Conservation (phyloP, 257 asterid genomes). For the Salvia miltiorrhiza region DNA sequence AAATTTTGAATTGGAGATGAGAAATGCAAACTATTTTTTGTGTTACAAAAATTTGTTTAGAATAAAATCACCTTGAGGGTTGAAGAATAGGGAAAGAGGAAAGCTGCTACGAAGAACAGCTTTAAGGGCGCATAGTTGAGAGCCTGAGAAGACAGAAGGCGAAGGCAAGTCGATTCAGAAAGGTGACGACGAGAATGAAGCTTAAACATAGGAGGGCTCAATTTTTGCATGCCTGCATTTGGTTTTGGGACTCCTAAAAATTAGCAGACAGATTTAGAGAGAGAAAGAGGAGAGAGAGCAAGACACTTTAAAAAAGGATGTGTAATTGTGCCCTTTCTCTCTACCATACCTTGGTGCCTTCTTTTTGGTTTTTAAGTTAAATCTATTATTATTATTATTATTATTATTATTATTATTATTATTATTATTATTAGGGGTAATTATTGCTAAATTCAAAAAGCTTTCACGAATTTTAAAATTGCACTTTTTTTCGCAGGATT, state of each 20-base stretch:
- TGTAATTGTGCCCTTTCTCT: background rate
- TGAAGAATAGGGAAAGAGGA: conserved; percentile 34
- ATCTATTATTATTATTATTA: too few relatives aligned
- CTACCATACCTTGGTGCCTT: background rate
- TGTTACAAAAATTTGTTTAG: background rate
- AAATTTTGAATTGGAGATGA: background rate
- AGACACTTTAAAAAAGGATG: background rate
- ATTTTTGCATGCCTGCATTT: conserved; percentile 36
- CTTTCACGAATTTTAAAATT: too few relatives aligned
- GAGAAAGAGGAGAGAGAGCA: background rate
- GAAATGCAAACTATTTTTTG: background rate
- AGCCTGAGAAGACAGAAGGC: conserved; percentile 34
- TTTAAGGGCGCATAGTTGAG: conserved; percentile 17
- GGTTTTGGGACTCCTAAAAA: background rate
- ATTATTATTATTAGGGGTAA: too few relatives aligned
- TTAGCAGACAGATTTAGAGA: conserved; percentile 11
- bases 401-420: too few relatives aligned
- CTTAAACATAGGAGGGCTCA: background rate
- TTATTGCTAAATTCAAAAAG: too few relatives aligned
- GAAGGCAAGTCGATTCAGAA: background rate
- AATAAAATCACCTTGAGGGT: conserved; percentile 43
- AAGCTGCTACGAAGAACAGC: conserved; percentile 37
- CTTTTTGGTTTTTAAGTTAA: background rate
- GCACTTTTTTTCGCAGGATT: too few relatives aligned
- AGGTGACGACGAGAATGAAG: background rate